Evolutionary conservation across 495 filamentous ascomycete species (phyloP).

Genomic region (Annulohypoxylon bovei): DNA sequence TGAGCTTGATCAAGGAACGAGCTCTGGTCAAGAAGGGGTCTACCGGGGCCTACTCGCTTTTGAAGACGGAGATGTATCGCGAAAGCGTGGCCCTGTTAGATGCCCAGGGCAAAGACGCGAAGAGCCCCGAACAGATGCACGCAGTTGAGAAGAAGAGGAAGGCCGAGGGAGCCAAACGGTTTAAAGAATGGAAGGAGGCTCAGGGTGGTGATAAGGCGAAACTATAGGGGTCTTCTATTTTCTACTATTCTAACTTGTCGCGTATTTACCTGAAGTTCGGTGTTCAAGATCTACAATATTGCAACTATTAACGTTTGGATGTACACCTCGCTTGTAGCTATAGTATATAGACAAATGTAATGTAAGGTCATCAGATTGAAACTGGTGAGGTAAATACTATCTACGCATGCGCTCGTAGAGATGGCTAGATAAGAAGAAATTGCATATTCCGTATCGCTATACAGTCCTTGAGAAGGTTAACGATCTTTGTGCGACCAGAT

Average conservation of each 20-base stretch:
- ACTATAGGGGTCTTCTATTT: conserved; percentile 47
- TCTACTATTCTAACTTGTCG: background rate
- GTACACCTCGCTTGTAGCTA: too few species aligned
- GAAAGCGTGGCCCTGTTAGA: conserved; percentile 66
- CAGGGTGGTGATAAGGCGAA: conserved; percentile 50
- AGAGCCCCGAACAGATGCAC: conserved; percentile 23
- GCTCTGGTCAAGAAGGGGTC: conserved; percentile 66
- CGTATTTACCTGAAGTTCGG: background rate
- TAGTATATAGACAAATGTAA: too few species aligned
- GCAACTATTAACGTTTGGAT: too few species aligned
- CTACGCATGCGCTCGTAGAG: too few species aligned
- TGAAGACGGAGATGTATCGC: conserved; percentile 80
- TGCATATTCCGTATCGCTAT: too few species aligned
- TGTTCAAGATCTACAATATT: background rate
- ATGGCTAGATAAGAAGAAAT: too few species aligned
- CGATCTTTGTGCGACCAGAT: background rate
- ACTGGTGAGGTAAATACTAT: too few species aligned
- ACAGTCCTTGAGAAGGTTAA: too few species aligned
- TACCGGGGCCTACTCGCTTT: conserved; percentile 69
- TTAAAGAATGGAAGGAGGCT: conserved; percentile 51
- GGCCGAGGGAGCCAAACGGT: conserved; percentile 53
- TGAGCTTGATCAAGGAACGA: conserved; percentile 65
- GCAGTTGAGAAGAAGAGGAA: conserved; percentile 57
- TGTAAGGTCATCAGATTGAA: too few species aligned
- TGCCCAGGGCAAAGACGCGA: conserved; percentile 43